Conservation (phyloP, 345 rosid genomes). For the Cochlearia excelsa region DNA sequence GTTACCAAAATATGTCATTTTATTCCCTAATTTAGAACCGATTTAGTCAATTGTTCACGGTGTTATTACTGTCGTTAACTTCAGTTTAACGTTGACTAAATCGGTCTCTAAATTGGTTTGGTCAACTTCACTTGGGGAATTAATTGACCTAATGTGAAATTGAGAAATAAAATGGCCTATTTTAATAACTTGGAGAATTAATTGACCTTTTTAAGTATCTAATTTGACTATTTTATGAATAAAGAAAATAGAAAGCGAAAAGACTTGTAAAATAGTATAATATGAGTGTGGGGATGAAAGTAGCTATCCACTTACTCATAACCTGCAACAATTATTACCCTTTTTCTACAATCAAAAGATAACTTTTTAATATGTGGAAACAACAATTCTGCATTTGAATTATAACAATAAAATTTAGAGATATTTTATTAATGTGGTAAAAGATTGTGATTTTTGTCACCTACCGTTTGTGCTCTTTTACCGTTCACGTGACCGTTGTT, state of each 20-base stretch:
- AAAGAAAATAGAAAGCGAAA: slow-evolving; percentile 33
- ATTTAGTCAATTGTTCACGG: no score
- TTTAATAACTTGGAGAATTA: background rate
- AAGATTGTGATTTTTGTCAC: slow-evolving; percentile 31
- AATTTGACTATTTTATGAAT: slow-evolving; percentile 11
- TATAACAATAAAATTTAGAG: background rate
- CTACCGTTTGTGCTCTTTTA: slow-evolving; percentile 29
- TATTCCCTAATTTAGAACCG: no score
- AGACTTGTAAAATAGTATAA: slow-evolving; percentile 7
- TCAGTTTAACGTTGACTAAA: no score
- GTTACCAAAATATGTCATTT: no score
- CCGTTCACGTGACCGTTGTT: slow-evolving; percentile 36
- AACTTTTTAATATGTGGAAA: slow-evolving; percentile 21
- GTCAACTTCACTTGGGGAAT: no score
- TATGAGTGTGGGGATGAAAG: slow-evolving; percentile 28
- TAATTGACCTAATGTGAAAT: no score
- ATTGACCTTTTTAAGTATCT: background rate
- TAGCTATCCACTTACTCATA: slow-evolving; percentile 27
- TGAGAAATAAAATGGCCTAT: no score
- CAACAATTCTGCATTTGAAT: slow-evolving; percentile 5
- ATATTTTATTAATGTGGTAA: background rate
- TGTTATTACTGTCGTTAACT: no score
- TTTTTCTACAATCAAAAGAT: slow-evolving; percentile 18
- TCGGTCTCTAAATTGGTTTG: no score
- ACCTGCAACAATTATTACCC: slow-evolving; percentile 35